Evolutionary conservation across 2,329 filamentous ascomycete genomes (phyloP), one percentile per base, ranked within the genome.

Genomic region (Pestalotiopsis sp.): DNA sequence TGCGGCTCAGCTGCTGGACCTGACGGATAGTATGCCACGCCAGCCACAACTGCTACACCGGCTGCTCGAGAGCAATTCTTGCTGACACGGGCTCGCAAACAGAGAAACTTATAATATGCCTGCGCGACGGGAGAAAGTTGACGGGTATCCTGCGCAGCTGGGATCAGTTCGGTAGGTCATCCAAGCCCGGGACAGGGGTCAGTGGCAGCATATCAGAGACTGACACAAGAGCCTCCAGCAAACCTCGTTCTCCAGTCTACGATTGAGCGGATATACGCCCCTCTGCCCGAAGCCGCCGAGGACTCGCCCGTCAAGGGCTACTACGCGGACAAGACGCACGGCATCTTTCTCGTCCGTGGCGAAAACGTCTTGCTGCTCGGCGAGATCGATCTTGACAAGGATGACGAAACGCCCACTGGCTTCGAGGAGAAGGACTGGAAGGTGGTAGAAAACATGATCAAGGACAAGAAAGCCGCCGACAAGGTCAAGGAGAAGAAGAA

Each of bases 321-420:
- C 64, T 98, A 94, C 78, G 93, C 94, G 69, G 96, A 99, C 78
- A 88, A 97, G 69, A 85, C 89, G 11, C 89, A 94, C 68, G 96
- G 96, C 63, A 89, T 97, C 70, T 98, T 96, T 82, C 88, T 98
- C 44, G 93, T 99, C 59, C 88, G 96, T 68, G 96, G 96, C 73
- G 96, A 99, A 83, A 99, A 99, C 79, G 96, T 99, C n/a, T 85
- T 97, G 64, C 85, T 99, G 58, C 87, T 98, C 20, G 96, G 96
- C 48, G 97, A 98, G 81, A 97, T 99, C 75, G 96, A 99, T 78
- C 88, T 99, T 26, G 96, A 99, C 83, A 94, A 92, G 76, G 96
- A 99, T 80, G 96, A 99, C 79, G 91, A 97, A 68, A 86, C 94
- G 14, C 94, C 93, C 1, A 79, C 85, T 4, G 89, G 90, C 39